A percentile compares a stretch with the other conserved stretches of the same genome.
phyloP scores from a whole-genome alignment of 768 basidiomycete genomes.

The Serpula lacrymans region DNA sequence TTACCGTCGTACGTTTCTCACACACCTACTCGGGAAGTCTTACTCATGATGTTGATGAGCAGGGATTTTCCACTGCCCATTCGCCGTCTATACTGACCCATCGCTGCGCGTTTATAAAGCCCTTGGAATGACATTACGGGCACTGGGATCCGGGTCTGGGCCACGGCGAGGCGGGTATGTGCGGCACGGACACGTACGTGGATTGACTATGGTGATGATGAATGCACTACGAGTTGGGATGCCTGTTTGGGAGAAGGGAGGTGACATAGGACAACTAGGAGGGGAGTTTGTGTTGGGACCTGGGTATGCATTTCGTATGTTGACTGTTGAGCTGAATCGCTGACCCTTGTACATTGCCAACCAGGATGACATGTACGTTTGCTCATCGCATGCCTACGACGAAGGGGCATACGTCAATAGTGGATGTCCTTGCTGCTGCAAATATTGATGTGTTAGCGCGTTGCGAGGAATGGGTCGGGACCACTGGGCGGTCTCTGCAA shows the following conservation, averaged over 20 bases:
- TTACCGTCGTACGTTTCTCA: constrained; percentile 51
- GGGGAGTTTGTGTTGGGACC: constrained; percentile 84
- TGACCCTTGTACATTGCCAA: constrained; percentile 4
- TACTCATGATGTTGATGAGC: not conserved
- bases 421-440: constrained; percentile 62
- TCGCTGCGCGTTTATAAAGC: constrained; percentile 61
- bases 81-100: constrained; percentile 80
- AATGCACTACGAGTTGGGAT: constrained; percentile 71
- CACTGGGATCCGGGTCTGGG: constrained; percentile 39
- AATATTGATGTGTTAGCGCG: constrained; percentile 32
- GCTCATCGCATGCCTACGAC: constrained; percentile 84
- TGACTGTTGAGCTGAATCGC: not conserved
- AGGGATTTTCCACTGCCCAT: constrained; percentile 71
- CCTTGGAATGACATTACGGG: constrained; percentile 68
- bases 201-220: constrained; percentile 70
- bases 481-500: not conserved
- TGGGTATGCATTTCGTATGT: constrained; percentile 47
- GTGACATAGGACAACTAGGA: constrained; percentile 75
- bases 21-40: not conserved
- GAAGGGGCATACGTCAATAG: constrained; percentile 71
- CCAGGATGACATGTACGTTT: constrained; percentile 62
- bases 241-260: constrained; percentile 80
- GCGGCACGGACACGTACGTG: constrained; percentile 59
- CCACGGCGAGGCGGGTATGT: constrained; percentile 56
- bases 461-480: constrained; percentile 17